Base-by-base conservation (phyloP, 805 yeast species). In the Saccharomycopsis sp. region DNA sequence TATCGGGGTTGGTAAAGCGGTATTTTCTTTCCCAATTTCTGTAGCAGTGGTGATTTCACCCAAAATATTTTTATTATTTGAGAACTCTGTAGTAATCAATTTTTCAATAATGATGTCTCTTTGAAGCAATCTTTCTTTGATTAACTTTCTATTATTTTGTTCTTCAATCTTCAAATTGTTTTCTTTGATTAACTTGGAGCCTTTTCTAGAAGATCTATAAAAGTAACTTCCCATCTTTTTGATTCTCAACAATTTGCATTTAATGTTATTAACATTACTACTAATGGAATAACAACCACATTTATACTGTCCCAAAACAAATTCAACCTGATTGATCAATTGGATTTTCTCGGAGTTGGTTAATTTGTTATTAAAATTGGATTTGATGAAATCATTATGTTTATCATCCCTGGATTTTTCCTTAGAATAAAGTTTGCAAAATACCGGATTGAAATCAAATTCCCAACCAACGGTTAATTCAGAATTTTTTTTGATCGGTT, bases 381-480 rank as follows among this genome's bases (percentile, higher is more conserved):
- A 35, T 39, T 45, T 40, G 31, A 46, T 26, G 26, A 30, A n/a
- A 23, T 42, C 49, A 38, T 32, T 31, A n/a, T n/a, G n/a, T n/a
- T n/a, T n/a, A n/a, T n/a, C n/a, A n/a, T n/a, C n/a, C n/a, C n/a
- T n/a, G 31, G 47, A 34, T 19, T 40, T 18, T 21, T 61, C 56
- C n/a, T 69, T 62, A 20, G 62, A 57, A 20, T 70, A 63, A 40
- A 81, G 59, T 48, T 68, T 67, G 39, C 64, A 61, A 29, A 86
- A 81, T 2, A 96, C 95, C 55, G 87, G 95, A 14, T 62, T 48
- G 3, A 59, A 54, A 53, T 87, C 95, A 95, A 96, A 89, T 45
- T 79, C 84, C 97, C 97, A 89, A 2, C 77, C 73, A 8, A 86
- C 58, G 0, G 88, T 70, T 17, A 89, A 59, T 53, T 88, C 96